phyloP scores from a whole-genome alignment of 2,329 filamentous ascomycete genomes.

The Clonostachys chloroleuca region DNA sequence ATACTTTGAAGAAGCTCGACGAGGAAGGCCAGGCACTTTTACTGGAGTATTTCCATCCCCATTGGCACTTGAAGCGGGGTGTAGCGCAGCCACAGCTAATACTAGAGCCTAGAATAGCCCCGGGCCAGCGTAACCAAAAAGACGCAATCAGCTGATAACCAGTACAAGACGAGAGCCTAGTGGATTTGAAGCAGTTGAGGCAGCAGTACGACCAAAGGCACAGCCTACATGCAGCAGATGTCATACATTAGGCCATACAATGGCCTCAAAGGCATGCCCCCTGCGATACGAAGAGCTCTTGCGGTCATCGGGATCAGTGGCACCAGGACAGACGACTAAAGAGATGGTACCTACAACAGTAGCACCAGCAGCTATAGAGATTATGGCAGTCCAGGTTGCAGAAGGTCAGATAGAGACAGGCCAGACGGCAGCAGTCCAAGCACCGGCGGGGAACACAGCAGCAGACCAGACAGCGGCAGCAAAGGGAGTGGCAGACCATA shows the following conservation, averaged over 20 bases:
- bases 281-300: background rate
- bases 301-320: background rate
- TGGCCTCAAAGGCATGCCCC: background rate
- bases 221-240: constrained; percentile 7
- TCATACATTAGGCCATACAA: constrained; percentile 1
- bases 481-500: background rate
- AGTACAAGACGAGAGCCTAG: constrained; percentile 4
- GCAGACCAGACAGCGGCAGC: background rate
- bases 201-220: background rate
- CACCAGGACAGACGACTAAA: too few species aligned
- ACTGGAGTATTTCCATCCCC: constrained; percentile 3
- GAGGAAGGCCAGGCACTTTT: background rate
- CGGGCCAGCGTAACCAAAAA: background rate
- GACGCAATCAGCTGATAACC: background rate
- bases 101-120: background rate
- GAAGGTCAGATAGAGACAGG: background rate
- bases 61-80: constrained; percentile 4
- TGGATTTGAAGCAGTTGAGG: constrained; percentile 8
- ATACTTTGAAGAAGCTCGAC: constrained; percentile 4
- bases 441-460: background rate
- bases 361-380: background rate
- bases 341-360: too few species aligned
- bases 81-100: background rate
- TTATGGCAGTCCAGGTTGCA: background rate
- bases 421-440: background rate